Evolutionary conservation across 306 rosid genomes (phyloP).

Genomic region (Fragaria ananassa): DNA sequence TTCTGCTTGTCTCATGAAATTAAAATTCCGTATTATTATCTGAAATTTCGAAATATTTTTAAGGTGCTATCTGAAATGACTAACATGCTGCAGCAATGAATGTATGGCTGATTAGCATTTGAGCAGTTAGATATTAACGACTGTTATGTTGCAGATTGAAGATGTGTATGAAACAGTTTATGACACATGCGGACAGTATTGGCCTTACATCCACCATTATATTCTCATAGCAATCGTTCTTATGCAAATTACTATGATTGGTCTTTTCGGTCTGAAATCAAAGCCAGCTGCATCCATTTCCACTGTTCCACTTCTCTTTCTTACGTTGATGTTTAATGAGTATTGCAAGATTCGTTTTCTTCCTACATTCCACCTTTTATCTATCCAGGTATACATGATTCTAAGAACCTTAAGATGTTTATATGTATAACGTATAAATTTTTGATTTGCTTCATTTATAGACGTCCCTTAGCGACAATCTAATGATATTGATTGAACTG

Average conservation of each 20-base stretch:
- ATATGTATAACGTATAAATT: not conserved
- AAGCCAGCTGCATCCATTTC: slow-evolving; percentile 84
- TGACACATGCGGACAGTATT: slow-evolving; percentile 78
- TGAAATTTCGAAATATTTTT: not conserved
- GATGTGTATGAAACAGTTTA: slow-evolving; percentile 72
- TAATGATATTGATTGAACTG: not conserved
- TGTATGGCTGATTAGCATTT: not conserved
- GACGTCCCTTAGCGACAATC: not conserved
- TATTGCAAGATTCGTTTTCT: slow-evolving; percentile 92
- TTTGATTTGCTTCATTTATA: not conserved
- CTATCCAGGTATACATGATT: slow-evolving; percentile 54
- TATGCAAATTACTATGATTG: slow-evolving; percentile 95
- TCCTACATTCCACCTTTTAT: slow-evolving; percentile 54
- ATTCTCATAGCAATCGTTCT: slow-evolving; percentile 67
- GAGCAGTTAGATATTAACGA: not conserved
- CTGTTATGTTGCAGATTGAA: slow-evolving; percentile 59
- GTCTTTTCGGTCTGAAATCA: slow-evolving; percentile 72
- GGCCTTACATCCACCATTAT: slow-evolving; percentile 85
- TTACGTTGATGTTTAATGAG: slow-evolving; percentile 73
- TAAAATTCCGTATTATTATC: not conserved
- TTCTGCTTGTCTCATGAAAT: not conserved
- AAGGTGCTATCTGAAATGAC: not conserved
- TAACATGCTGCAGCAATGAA: not conserved
- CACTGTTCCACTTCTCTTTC: slow-evolving; percentile 62
- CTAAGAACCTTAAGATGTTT: not conserved